Percentiles rank a stretch among this genome's conserved stretches.
Conservation (phyloP, 2,329 filamentous ascomycete genomes). For the Neonectria sp. region DNA sequence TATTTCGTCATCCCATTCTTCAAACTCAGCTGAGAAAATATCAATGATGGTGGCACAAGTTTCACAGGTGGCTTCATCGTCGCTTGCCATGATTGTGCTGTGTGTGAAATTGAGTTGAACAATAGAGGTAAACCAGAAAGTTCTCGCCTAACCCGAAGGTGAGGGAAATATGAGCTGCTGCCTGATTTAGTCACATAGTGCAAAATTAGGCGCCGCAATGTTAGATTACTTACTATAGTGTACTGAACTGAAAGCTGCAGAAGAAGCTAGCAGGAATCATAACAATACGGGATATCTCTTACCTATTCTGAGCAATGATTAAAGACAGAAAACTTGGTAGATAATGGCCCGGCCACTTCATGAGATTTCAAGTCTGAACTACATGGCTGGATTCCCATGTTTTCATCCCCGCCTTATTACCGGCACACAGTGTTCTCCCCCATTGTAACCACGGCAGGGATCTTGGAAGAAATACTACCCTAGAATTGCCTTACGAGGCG, state of each 20-base stretch:
- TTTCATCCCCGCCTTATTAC: background rate
- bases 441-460: background rate
- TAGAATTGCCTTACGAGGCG: background rate
- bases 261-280: no score
- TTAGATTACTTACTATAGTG: no score
- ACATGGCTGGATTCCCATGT: background rate
- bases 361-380: background rate
- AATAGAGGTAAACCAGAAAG: background rate
- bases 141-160: background rate
- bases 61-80: background rate
- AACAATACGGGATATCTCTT: background rate
- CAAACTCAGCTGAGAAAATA: constrained; percentile 22
- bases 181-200: background rate
- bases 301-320: background rate
- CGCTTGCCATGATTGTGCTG: background rate
- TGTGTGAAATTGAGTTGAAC: background rate
- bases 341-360: background rate
- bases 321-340: no score
- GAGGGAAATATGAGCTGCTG: background rate
- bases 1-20: constrained; percentile 29
- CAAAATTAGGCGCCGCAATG: no score
- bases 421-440: no score
- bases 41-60: constrained; percentile 29
- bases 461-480: background rate
- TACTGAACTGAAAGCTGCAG: no score